Base-by-base conservation (phyloP, 1,284 basidiomycete genomes). In the Microbotryum violaceum region DNA sequence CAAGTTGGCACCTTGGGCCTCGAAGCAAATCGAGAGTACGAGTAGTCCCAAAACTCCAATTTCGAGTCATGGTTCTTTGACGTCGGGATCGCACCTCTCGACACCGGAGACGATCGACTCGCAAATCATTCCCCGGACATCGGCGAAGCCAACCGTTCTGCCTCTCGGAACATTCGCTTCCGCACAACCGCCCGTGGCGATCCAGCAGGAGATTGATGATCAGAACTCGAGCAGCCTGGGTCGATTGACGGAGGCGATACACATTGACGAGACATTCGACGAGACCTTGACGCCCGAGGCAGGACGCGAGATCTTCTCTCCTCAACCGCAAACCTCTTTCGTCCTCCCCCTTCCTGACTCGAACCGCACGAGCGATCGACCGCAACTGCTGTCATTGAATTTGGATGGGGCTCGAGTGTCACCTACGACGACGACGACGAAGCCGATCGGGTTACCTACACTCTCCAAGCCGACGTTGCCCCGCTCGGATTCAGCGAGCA, bases 41-140 rank as follows among this genome's bases (percentile, higher is more conserved):
- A 25, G 25, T 14, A 51, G 50, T 21, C 66, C 66, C 2, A 62
- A 57, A 14, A 68, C 64, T 4, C 64, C 67, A 3, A 18, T 42
- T 25, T 63, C 57, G 37, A 44, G 46, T 52, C 59, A 62, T 2
- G 59, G 44, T 8, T 60, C 61, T 8, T n/a, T 46, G 18, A 37
- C 58, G 3, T 37, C 54, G 8, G 54, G 25, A 5, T 65, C 64
- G 31, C 59, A 66, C 29, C 52, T 66, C 5, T 63, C 64, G 29
- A 66, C 64, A n/a, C 64, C 64, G 8, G 64, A 68, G 16, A 37
- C 63, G 23, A 48, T 60, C 44, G 56, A 58, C 9, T 54, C 63
- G 33, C 49, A 58, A 25, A n/a, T 23, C 27, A 14, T 42, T 62
- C 60, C 47, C 59, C 61, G n/a, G 37, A 58, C 6, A 47, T 63